Conservation (phyloP, 2,329 filamentous ascomycete genomes). For the Aspergillus neotritici region DNA sequence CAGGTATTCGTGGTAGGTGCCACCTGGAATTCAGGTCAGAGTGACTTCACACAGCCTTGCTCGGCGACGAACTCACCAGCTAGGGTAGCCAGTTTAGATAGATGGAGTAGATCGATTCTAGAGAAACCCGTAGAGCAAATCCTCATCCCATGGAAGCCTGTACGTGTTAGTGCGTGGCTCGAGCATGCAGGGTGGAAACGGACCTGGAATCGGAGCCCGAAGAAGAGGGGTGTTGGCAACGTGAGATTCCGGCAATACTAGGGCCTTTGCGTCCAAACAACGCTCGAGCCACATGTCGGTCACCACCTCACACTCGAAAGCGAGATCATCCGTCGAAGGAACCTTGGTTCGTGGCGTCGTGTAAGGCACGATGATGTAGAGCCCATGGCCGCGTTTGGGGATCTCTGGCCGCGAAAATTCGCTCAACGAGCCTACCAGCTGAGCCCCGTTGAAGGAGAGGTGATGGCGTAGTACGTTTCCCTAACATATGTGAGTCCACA, state of each 20-base stretch:
- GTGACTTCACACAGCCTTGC: too few relatives aligned
- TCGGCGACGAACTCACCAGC: constrained; percentile 48
- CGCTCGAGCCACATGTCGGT: constrained; percentile 93
- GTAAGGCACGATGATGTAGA: constrained; percentile 39
- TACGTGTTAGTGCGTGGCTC: constrained; percentile 12
- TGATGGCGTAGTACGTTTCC: constrained; percentile 36
- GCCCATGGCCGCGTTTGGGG: constrained; percentile 28
- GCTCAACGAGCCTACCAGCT: constrained; percentile 29
- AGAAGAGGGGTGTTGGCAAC: constrained; percentile 73
- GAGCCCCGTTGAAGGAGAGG: constrained; percentile 38
- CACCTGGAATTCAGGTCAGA: constrained; percentile 45
- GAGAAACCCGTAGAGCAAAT: constrained; percentile 79
- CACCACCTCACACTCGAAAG: constrained; percentile 49
- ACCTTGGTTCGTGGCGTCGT: constrained; percentile 28
- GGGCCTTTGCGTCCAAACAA: constrained; percentile 70
- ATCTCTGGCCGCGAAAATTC: constrained; percentile 32
- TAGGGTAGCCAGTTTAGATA: constrained; percentile 68
- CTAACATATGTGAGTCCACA: constrained; percentile 19
- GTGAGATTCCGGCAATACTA: constrained; percentile 64
- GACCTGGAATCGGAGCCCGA: constrained; percentile 58
- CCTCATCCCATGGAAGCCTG: constrained; percentile 61
- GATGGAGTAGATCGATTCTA: constrained; percentile 77
- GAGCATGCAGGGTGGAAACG: constrained; percentile 2
- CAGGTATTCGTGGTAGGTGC: constrained; percentile 72
- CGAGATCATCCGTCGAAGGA: constrained; percentile 37